Evolutionary conservation across 768 basidiomycete species (phyloP).

Genomic region (Solioccasus polychromus): DNA sequence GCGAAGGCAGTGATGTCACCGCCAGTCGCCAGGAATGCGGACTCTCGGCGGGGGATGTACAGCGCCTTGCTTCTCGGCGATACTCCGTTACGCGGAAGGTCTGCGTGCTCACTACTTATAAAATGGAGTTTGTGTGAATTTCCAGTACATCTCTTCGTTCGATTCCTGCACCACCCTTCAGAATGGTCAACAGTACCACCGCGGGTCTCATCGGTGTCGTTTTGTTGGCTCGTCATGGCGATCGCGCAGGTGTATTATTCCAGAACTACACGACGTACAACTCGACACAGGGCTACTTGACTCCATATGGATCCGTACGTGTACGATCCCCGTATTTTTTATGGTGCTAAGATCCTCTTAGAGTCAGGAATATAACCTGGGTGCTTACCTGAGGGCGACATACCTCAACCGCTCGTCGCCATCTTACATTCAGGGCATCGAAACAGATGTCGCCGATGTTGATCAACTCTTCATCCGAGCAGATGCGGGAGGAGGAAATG

Average conservation of each 20-base stretch:
- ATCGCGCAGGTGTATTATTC: constrained; percentile 56
- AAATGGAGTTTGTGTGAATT: no score
- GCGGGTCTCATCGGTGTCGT: constrained; percentile 63
- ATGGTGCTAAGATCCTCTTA: not conserved
- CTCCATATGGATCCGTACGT: constrained; percentile 71
- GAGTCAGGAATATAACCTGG: constrained; percentile 61
- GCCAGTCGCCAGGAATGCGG: no score
- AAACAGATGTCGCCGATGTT: constrained; percentile 63
- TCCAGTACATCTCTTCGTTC: no score
- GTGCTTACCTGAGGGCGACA: constrained; percentile 52
- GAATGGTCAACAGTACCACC: constrained; percentile 26
- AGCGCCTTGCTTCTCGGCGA: no score
- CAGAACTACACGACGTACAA: constrained; percentile 77
- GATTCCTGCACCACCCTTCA: no score
- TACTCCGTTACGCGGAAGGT: no score
- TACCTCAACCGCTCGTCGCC: constrained; percentile 63
- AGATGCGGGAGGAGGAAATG: constrained; percentile 76
- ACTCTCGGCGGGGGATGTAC: no score
- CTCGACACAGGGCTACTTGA: constrained; percentile 60
- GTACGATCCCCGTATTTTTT: constrained; percentile 13
- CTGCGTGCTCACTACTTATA: no score
- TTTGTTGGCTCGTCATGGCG: constrained; percentile 74
- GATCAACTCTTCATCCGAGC: constrained; percentile 70
- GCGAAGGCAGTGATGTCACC: no score
- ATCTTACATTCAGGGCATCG: constrained; percentile 65